Percentiles rank a stretch among this genome's conserved stretches.
Conservation (phyloP, 495 filamentous ascomycete species). For the Lophiostoma macrostomum region DNA sequence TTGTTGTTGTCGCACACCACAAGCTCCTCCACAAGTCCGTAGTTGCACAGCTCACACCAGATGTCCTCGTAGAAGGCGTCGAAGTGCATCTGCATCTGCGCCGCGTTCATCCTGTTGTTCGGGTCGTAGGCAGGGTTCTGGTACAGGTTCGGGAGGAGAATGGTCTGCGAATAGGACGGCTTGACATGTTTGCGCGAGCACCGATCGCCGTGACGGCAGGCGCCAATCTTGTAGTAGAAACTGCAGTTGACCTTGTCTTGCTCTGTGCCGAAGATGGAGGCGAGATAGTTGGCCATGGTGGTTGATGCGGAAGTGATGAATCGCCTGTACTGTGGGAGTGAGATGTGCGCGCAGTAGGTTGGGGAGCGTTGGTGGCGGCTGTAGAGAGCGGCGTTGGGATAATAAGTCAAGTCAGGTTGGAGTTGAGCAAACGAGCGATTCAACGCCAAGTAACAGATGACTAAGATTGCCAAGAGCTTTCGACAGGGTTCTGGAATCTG, state of each 20-base stretch:
- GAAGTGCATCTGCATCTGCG: slow-evolving; percentile 96
- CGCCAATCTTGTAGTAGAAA: slow-evolving; percentile 97
- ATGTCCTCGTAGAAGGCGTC: slow-evolving; percentile 99
- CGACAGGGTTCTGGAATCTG: slow-evolving; percentile 10
- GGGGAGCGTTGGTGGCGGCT: background rate
- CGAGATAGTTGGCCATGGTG: slow-evolving; percentile 91
- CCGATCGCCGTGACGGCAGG: slow-evolving; percentile 95
- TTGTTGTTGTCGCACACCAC: slow-evolving; percentile 72
- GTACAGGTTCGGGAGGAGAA: slow-evolving; percentile 97
- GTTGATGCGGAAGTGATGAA: too few relatives aligned
- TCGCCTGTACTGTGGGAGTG: too few relatives aligned
- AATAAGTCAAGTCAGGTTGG: background rate
- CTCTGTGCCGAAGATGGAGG: slow-evolving; percentile 98
- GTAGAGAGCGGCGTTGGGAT: background rate
- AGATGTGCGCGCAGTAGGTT: background rate
- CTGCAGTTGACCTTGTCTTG: slow-evolving; percentile 89
- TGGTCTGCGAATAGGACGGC: slow-evolving; percentile 94
- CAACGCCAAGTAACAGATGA: background rate
- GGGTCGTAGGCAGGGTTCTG: slow-evolving; percentile 98
- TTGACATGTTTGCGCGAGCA: slow-evolving; percentile 99
- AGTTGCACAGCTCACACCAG: slow-evolving; percentile 87
- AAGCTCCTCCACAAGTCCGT: slow-evolving; percentile 47
- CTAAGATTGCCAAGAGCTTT: slow-evolving; percentile 1
- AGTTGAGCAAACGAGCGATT: background rate
- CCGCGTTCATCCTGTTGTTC: slow-evolving; percentile 92